These are phyloP conservation scores for Rhynchosporium graminicola DNA, from an alignment of 2,329 filamentous ascomycete species.

Conservation along the genomic window DNA sequence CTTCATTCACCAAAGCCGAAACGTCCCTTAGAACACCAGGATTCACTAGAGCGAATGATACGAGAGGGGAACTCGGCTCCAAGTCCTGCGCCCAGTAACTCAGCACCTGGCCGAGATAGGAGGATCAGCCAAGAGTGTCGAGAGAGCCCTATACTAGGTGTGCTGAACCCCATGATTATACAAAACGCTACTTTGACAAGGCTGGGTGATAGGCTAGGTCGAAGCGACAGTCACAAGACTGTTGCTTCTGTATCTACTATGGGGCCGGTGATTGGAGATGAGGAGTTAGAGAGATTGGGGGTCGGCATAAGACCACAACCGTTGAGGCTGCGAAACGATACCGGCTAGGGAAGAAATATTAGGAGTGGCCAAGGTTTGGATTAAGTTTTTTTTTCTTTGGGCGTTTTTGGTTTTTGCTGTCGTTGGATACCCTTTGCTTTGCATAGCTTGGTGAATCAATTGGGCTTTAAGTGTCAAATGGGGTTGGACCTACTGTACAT, in stretches of 20 bases:
- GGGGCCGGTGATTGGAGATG: slow-evolving; percentile 29
- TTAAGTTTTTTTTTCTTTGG: not conserved
- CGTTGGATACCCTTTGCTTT: slow-evolving; percentile 14
- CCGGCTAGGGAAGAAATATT: not conserved
- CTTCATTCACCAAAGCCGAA: slow-evolving; percentile 24
- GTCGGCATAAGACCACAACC: slow-evolving; percentile 24
- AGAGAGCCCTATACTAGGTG: slow-evolving; percentile 25
- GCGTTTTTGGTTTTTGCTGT: slow-evolving; percentile 8
- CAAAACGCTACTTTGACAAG: slow-evolving; percentile 11
- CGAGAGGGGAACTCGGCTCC: slow-evolving; percentile 17
- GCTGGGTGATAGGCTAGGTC: slow-evolving; percentile 13
- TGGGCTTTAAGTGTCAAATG: not conserved
- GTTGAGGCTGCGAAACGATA: not conserved
- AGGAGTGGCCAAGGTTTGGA: not conserved
- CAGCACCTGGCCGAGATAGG: slow-evolving; percentile 14
- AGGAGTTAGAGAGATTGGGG: slow-evolving; percentile 32
- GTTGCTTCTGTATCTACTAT: slow-evolving; percentile 28
- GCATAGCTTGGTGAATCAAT: not conserved
- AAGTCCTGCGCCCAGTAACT: slow-evolving; percentile 16
- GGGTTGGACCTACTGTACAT: not conserved
- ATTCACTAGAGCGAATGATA: slow-evolving; percentile 23
- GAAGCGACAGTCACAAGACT: slow-evolving; percentile 30
- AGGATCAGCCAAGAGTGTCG: slow-evolving; percentile 19
- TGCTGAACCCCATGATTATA: slow-evolving; percentile 5
- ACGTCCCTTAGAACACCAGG: slow-evolving; percentile 24